Evolutionary conservation across 2,329 filamentous ascomycete genomes (phyloP), one percentile per base, ranked within the genome.

Genomic region (Bipolaris zeicola): DNA sequence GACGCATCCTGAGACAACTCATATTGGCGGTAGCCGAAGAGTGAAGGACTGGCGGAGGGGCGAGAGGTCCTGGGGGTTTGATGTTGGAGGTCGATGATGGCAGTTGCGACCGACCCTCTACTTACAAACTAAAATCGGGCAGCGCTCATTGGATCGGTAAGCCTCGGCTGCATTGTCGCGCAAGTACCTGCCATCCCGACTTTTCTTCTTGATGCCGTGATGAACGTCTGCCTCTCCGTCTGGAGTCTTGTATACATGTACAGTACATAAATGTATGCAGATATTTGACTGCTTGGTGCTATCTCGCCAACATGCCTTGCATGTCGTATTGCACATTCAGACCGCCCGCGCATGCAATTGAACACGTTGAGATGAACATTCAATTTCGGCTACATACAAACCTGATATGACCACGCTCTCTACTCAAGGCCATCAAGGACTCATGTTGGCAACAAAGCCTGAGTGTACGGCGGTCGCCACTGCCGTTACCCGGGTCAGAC

Each of bases 1-100:
- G 71, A 67, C 71, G 72, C 72, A 75, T 75, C 70, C 67, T 73
- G 67, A 75, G 72, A 58, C 71, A 75, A 66, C 72, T 75, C 73
- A 76, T 76, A 58, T 66, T 73, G 69, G 68, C 63, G 55, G 57
- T 63, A 62, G 65, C 64, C 64, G 60, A 61, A 62, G 63, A 63
- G 65, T 65, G 66, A 65, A 69, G 67, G 68, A 68, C 50, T 57
- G 53, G 47, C 45, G 52, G 56, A 52, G 57, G 52, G 60, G 60
- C 57, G 44, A 55, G 56, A 58, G 64, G 64, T 60, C 55, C 62
- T 48, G 57, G 60, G 64, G 60, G 61, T 69, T 64, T 60, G 52
- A 61, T 55, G 61, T 55, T 57, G 61, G 49, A 64, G 57, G 60
- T 69, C 64, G 60, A 68, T 61, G 64, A 69, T 65, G 61, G 61